Evolutionary conservation across 306 rosid genomes (phyloP).

Genomic region (Vachellia pachyceras): DNA sequence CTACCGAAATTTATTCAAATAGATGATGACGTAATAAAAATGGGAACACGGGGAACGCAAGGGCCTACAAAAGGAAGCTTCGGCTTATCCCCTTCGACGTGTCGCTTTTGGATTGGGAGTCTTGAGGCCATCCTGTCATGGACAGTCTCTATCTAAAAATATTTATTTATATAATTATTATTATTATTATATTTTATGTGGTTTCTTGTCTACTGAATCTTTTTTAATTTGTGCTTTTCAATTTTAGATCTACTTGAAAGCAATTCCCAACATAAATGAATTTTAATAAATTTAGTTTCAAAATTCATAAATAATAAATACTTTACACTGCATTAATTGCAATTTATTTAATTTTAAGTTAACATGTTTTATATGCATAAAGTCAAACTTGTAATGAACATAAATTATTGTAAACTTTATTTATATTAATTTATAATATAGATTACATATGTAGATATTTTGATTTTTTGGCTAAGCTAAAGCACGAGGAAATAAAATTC

Average conservation of each 20-base stretch:
- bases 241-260: neutral
- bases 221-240: neutral
- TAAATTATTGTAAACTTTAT: neutral
- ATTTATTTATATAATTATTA: neutral
- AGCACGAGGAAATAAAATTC: neutral
- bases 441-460: neutral
- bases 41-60: neutral
- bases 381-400: neutral
- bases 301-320: neutral
- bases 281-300: neutral
- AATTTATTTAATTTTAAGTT: neutral
- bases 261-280: neutral
- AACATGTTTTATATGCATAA: neutral
- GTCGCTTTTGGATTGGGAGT: neutral
- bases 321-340: too few relatives aligned
- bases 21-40: too few relatives aligned
- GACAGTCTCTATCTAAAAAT: neutral
- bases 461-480: neutral
- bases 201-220: neutral
- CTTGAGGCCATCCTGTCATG: neutral
- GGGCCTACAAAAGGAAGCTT: neutral
- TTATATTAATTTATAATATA: neutral
- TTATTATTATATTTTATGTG: neutral
- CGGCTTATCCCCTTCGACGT: neutral
- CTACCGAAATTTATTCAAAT: too few relatives aligned